Base-by-base conservation (phyloP, 345 rosid genomes). In the Gossypium bickii region DNA sequence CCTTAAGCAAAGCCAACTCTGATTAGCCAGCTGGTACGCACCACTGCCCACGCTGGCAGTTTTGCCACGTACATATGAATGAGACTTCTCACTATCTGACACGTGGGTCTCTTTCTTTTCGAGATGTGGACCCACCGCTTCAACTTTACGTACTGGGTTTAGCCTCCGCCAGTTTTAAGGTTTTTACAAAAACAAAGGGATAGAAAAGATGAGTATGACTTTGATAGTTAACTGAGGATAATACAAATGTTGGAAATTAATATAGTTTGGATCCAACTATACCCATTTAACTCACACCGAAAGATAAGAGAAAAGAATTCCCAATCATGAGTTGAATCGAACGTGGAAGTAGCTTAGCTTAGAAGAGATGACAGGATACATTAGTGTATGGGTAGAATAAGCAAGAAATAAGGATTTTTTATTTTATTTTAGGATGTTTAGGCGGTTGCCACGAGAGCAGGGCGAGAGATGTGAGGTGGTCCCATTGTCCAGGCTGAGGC, bases 11-110 rank as follows among this genome's bases (percentile, higher is more conserved):
- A 20, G 53, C 63, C 13, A 5, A 45, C 24, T 38, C 29, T 0
- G 12, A 47, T 4, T 12, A 11, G 20, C 71, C 71, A 67, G 71
- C 56, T 67, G 43, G 71, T n/a, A 67, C 3, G 56, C 56, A 47
- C 22, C 12, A 47, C 20, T 48, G 20, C 16, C 8, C 56, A 67
- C 71, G 71, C 71, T 47, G 71, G 57, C 71, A 67, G 12, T 15
- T 48, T 4, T 49, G 71, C 71, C 71, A 48, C 7, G 55, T 48
- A 34, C 3, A 3, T 13, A 4, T 12, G 71, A 47, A 13, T 13
- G 18, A 22, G 71, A 67, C 71, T 67, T 47, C 20, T 67, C 38
- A 3, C 2, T 2, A 67, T 34, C 53, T 45, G 70, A 17, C 70
- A 45, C 41, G 18, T 67, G 38, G 70, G 2, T 16, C 22, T 2